A percentile compares a stretch with the other conserved stretches of the same genome.
These are phyloP conservation scores for Pestalotiopsis sp. DNA, from an alignment of 2,329 filamentous ascomycete genomes.

Conservation along the genomic window DNA sequence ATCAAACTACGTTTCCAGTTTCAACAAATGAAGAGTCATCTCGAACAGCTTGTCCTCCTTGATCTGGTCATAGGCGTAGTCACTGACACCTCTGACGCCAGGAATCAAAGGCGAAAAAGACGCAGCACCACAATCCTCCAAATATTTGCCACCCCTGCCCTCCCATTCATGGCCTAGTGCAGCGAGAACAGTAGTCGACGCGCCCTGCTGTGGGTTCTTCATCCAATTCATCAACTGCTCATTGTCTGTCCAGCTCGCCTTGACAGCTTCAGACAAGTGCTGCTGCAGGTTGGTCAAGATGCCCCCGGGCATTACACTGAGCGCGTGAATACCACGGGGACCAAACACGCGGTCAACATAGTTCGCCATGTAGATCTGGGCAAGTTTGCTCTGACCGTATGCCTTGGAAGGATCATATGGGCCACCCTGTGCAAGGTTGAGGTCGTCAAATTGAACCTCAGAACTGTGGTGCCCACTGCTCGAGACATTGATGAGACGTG, in stretches of 20 bases:
- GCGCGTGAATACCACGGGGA: not conserved
- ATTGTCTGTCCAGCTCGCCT: conserved; percentile 1
- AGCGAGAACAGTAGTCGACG: conserved; percentile 45
- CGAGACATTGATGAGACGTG: conserved; percentile 47
- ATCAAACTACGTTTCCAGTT: not conserved
- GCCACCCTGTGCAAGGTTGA: conserved; percentile 35
- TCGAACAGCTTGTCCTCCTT: not conserved
- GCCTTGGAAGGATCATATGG: conserved; percentile 39
- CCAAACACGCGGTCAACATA: not conserved
- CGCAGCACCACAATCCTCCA: conserved; percentile 2
- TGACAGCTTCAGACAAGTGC: conserved; percentile 17
- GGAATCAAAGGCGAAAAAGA: not conserved
- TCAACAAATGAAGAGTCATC: not conserved
- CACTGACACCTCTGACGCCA: not conserved
- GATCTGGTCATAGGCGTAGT: conserved; percentile 1
- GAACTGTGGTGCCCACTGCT: conserved; percentile 41
- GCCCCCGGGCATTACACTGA: conserved; percentile 47
- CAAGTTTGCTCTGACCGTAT: conserved; percentile 54
- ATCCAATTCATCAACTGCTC: conserved; percentile 22
- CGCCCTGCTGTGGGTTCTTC: conserved; percentile 43
- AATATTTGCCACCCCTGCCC: conserved; percentile 42
- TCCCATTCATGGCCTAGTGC: conserved; percentile 41
- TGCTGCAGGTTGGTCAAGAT: conserved; percentile 35
- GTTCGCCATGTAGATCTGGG: conserved; percentile 40
- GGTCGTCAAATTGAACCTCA: conserved; percentile 39